Conservation (phyloP, 352 stramenopile genomes). For the Aphanomyces invadans region DNA sequence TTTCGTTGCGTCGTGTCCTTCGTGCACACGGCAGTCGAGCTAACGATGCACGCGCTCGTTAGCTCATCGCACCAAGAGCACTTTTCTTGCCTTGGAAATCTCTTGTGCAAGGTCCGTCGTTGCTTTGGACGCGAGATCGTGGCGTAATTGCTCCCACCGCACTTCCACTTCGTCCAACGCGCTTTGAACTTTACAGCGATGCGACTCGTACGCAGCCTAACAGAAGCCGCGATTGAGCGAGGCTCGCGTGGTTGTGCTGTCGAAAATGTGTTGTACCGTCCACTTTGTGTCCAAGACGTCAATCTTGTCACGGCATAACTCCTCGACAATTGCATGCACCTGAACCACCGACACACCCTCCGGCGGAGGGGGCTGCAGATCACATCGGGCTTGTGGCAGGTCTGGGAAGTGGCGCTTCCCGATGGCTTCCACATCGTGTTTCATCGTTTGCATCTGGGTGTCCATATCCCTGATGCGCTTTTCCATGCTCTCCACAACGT, state of each 20-base stretch:
- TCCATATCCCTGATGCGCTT: conserved; percentile 10
- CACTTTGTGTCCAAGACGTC: background rate
- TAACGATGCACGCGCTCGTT: too few species aligned
- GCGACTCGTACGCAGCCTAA: background rate
- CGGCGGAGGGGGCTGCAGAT: background rate
- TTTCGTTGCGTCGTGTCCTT: background rate
- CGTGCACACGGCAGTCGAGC: background rate
- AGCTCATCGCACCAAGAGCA: too few species aligned
- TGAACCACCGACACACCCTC: background rate
- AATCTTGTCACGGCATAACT: background rate
- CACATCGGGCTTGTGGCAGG: background rate
- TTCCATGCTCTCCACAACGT: conserved; percentile 8
- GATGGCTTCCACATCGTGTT: background rate
- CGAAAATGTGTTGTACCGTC: too few species aligned
- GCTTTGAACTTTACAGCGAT: background rate
- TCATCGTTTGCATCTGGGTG: background rate
- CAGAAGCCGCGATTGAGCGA: background rate
- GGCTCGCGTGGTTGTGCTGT: too few species aligned
- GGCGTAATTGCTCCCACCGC: background rate
- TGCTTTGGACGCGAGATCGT: background rate
- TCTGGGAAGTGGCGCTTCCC: background rate
- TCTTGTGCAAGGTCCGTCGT: background rate
- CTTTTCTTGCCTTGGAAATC: background rate
- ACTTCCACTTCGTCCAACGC: background rate
- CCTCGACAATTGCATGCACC: background rate